Evolutionary conservation across 2,329 filamentous ascomycete genomes (phyloP), one percentile per base, ranked within the genome.

Genomic region (Fusarium nodosum): DNA sequence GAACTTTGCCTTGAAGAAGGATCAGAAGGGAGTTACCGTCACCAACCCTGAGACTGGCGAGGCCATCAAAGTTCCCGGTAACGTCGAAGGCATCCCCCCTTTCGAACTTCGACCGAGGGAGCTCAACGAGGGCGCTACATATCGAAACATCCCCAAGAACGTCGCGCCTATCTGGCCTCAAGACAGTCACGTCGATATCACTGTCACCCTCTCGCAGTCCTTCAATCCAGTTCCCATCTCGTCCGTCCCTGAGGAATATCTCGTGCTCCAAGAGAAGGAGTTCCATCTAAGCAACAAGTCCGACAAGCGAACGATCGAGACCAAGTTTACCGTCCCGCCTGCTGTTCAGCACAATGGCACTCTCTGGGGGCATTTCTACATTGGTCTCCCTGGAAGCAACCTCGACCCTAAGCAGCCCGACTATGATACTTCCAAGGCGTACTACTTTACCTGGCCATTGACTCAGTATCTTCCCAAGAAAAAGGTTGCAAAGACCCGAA

Each of bases 391-490:
- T 12, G 95, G 94, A 55, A 87, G 88, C 62, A 85, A 87, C 58
- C 82, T 97, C 33, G 95, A 98, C 75, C 95, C 95, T 4, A 86
- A 86, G 12, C 86, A 88, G 58, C 83, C 88, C 1, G 85, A 85
- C 60, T 99, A 93, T 78, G 92, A 97, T 77, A 82, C 89, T 0
- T 85, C 86, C 11, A 91, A 88, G 64, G 94, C 96, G 4, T 93
- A 93, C 75, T 90, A 97, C 78, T 97, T 97, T 77, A 84, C 90
- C 50, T 91, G 92, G 69, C 93, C 95, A 5, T 80, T 99, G 77
- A 97, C 94, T 4, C 92, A 97, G 76, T 95, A 97, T 78, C 87
- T 97, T 54, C 88, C 91, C 28, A 97, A 94, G 86, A 98, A 97
- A 84, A 97, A 97, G 83, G 85, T 90, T 38, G 85, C 86, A 72